Conservation (phyloP, 305 asterid genomes). For the Solanum hybrid region DNA sequence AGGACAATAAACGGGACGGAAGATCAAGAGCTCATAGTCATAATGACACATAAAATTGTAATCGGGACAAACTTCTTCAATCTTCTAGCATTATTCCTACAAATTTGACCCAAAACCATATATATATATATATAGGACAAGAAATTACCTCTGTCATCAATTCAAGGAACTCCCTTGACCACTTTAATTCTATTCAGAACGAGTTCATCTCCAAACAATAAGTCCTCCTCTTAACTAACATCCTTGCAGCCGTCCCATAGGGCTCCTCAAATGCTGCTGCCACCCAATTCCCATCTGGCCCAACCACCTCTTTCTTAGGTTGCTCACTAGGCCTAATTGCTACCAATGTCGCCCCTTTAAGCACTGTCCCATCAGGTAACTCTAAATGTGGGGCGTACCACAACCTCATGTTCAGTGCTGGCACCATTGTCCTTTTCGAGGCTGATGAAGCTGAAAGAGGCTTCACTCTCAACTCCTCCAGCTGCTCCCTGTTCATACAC, state of each 20-base stretch:
- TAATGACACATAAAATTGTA: not conserved
- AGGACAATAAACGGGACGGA: not conserved
- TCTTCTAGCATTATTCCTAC: not conserved
- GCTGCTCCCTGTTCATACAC: constrained; percentile 75
- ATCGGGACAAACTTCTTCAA: not conserved
- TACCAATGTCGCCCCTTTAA: constrained; percentile 47
- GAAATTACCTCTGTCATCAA: constrained; percentile 30
- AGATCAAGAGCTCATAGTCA: not conserved
- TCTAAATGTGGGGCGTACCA: constrained; percentile 39
- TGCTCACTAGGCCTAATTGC: constrained; percentile 48
- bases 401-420: constrained; percentile 41
- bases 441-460: constrained; percentile 87
- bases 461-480: constrained; percentile 94
- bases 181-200: constrained; percentile 29
- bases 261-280: constrained; percentile 81
- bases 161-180: not conserved
- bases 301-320: constrained; percentile 28
- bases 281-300: constrained; percentile 31
- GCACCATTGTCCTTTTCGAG: constrained; percentile 59
- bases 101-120: not conserved
- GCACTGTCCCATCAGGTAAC: constrained; percentile 39
- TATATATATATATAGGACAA: not conserved
- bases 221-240: constrained; percentile 88
- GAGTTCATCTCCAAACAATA: constrained; percentile 97
- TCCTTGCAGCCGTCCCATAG: constrained; percentile 73